phyloP scores from a whole-genome alignment of 2,329 filamentous ascomycete genomes.

The Calonectria henricotiae region DNA sequence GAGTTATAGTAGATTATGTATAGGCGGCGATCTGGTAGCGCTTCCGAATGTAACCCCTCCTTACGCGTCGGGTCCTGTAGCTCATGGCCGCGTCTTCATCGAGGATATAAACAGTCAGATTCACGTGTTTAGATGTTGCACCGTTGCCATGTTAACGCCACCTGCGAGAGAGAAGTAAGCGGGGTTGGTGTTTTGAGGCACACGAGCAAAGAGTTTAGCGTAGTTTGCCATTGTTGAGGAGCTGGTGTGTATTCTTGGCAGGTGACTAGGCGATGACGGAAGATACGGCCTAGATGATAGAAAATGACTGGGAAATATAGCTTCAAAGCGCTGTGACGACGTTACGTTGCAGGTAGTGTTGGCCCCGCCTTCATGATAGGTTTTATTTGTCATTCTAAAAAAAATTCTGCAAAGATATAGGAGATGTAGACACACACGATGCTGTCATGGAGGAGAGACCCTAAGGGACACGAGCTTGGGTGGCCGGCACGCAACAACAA shows the following conservation, averaged over 20 bases:
- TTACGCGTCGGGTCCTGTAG: neutral
- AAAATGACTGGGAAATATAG: neutral
- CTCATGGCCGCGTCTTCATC: neutral
- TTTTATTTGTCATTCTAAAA: too few relatives aligned
- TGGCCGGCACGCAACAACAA: too few relatives aligned
- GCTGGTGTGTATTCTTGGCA: neutral
- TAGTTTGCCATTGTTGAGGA: neutral
- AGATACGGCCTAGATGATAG: neutral
- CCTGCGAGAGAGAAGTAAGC: neutral
- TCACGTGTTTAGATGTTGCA: neutral
- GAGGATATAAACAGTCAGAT: neutral
- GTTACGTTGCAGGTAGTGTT: neutral
- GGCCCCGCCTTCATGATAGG: neutral
- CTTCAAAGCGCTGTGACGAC: neutral
- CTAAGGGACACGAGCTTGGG: too few relatives aligned
- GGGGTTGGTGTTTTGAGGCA: neutral
- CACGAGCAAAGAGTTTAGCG: neutral
- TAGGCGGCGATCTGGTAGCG: neutral
- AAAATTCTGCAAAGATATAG: too few relatives aligned
- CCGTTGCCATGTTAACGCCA: neutral
- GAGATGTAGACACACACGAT: too few relatives aligned
- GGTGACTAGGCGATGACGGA: neutral
- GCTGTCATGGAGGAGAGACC: too few relatives aligned
- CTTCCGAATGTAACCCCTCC: neutral
- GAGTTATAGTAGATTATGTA: neutral